These are phyloP conservation scores for Tuber borchii DNA, from an alignment of 495 filamentous ascomycete genomes.

Conservation along the genomic window DNA sequence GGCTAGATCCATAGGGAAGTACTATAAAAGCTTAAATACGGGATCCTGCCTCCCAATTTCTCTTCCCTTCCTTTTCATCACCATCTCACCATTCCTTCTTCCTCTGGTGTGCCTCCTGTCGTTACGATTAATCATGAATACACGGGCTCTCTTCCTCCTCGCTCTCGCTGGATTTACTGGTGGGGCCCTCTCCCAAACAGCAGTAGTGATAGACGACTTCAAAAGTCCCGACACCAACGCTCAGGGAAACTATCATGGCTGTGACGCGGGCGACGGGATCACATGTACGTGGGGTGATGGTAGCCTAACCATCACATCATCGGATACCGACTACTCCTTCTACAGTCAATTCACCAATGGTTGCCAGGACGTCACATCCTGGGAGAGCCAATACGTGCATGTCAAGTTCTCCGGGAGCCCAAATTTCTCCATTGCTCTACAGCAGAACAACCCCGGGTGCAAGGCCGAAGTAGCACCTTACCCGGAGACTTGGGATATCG, in stretches of 20 bases:
- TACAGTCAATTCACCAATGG: slow-evolving; percentile 57
- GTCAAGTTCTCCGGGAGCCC: slow-evolving; percentile 59
- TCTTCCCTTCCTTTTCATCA: not conserved
- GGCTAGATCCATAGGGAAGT: not conserved
- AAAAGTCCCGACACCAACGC: slow-evolving; percentile 51
- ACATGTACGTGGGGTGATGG: slow-evolving; percentile 47
- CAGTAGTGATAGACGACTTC: slow-evolving; percentile 67
- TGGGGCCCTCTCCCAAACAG: slow-evolving; percentile 32
- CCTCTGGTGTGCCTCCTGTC: not conserved
- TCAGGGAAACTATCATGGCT: slow-evolving; percentile 63
- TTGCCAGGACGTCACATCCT: slow-evolving; percentile 57
- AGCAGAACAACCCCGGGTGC: slow-evolving; percentile 63
- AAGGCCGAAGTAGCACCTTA: slow-evolving; percentile 54
- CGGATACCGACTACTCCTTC: slow-evolving; percentile 63
- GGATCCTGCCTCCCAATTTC: not conserved
- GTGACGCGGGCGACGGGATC: slow-evolving; percentile 54
- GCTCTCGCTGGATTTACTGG: not conserved
- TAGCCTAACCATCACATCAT: slow-evolving; percentile 54
- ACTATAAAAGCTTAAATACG: not conserved
- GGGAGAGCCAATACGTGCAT: slow-evolving; percentile 59
- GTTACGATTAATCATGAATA: slow-evolving; percentile 10
- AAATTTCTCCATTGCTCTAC: slow-evolving; percentile 61
- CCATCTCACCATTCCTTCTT: not conserved
- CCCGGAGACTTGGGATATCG: slow-evolving; percentile 66
- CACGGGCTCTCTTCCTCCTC: slow-evolving; percentile 16